Base-by-base conservation (phyloP, 1,284 basidiomycete species). In the Anthracocystis walkeri region DNA sequence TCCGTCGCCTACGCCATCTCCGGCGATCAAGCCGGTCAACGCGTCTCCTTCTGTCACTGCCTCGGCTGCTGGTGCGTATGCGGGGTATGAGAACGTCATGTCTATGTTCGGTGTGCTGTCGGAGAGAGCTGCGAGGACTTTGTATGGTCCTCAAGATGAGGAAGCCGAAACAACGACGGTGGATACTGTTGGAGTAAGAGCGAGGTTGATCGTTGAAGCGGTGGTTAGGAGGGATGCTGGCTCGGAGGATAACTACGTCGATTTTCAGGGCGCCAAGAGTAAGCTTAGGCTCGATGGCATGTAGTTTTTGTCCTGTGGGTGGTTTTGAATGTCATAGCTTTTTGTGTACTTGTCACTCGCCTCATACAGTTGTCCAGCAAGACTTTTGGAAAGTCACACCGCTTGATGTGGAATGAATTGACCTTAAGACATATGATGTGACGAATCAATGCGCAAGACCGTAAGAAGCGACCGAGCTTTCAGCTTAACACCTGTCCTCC, bases 81-180 rank as follows among this genome's bases (percentile, higher is more conserved):
- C 66, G 3, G 72, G 66, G 0, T 75, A 75, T 41, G 72, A 75
- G 48, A 75, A 56, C 16, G 66, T 75, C 46, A 65, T 75, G 56
- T 62, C 62, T 1, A 18, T n/a, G 1, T 63, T 69, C 27, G 72
- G 72, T 2, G 72, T 75, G 8, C 48, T 75, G 42, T 75, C 72
- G 7, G 72, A 75, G 35, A 38, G 72, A 21, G 62, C 66, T 0
- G 66, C 72, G 6, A 52, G 66, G 6, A 55, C 52, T 4, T 35
- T 75, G 25, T 61, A 64, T 18, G 54, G 23, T 21, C 33, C 33
- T 33, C 11, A 7, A 31, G 31, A 49, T 4, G 44, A 49, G 2
- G 25, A 21, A 6, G 11, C 33, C 0, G 42, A 53, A 14, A 23
- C 21, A 1, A 44, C 8, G 29, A 29, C 11, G 0, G 40, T 18